Base-by-base conservation (phyloP, 192 early-diverging fungal species). In the Coemansia sp. region DNA sequence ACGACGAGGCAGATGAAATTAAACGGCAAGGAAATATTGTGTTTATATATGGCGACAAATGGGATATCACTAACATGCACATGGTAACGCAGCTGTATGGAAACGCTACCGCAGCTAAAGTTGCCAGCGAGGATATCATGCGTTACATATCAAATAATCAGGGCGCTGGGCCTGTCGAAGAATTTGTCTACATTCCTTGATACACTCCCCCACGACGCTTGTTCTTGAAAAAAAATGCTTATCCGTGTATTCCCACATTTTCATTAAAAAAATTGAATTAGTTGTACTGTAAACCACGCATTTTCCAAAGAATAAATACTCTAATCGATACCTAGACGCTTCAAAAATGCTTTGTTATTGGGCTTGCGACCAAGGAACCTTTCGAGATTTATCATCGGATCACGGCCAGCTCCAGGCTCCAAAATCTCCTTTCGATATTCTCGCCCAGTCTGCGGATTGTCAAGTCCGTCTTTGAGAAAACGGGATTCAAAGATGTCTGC, bases 401-500 rank as follows among this genome's bases (percentile, higher is more conserved):
- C 36, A 8, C 51, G 51, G 11, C 28, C 10, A 38, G 15, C 19
- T 8, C 54, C 54, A 12, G 54, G 54, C 12, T 25, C 30, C 42
- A 56, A 31, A 8, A 56, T 45, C 29, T 56, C 43, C 12, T 36
- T 34, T 9, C 54, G 41, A 12, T 35, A 56, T 8, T 56, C 42
- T 8, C 7, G 15, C 11, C 42, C 54, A 22, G 54, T 56, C 11
- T 46, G 42, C 9, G 20, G 9, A 30, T 56, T 56, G 28, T 80
- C 25, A 3, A 88, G 67, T 0, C 66, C 64, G 22, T 83, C 73
- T 1, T 65, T 67, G 44, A 80, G 65, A 60, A 87, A 87, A n/a
- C 83, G 67, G 8, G 78, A 71, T 21, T 68, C 86, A 73, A 82
- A 90, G 76, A 91, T 85, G 60, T 91, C 89, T 41, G 83, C 83